These are phyloP conservation scores for Ogataea dorogensis DNA, from an alignment of 805 yeast genomes.

Conservation along the genomic window DNA sequence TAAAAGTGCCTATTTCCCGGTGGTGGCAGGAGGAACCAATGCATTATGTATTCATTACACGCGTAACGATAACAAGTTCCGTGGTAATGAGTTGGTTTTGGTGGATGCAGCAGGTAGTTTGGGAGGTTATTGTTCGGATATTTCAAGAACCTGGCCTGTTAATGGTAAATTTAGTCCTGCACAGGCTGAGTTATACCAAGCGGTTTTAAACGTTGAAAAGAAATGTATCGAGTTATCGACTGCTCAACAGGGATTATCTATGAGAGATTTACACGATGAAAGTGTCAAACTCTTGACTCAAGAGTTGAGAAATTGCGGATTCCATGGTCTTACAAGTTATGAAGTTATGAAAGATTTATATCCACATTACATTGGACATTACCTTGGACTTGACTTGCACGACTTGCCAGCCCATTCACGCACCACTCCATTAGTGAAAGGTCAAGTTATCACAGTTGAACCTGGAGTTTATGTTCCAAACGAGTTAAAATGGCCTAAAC, in stretches of 20 bases:
- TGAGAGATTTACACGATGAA: constrained; percentile 73
- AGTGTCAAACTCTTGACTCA: constrained; percentile 58
- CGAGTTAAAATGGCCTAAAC: constrained; percentile 67
- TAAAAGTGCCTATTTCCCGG: constrained; percentile 88
- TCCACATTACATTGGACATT: constrained; percentile 96
- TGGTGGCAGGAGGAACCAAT: constrained; percentile 90
- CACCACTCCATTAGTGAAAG: constrained; percentile 49
- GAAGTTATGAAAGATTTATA: constrained; percentile 60
- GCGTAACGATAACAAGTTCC: constrained; percentile 79
- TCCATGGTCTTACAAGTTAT: constrained; percentile 47
- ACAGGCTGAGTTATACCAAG: constrained; percentile 84
- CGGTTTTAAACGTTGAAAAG: constrained; percentile 80
- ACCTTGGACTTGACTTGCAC: constrained; percentile 89
- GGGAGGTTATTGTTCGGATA: constrained; percentile 95
- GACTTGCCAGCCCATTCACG: constrained; percentile 70
- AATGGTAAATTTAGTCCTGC: constrained; percentile 69
- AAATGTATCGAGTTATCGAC: constrained; percentile 71
- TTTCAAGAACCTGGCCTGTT: constrained; percentile 95
- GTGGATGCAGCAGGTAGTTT: constrained; percentile 93
- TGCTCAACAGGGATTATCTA: constrained; percentile 47
- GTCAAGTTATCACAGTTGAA: constrained; percentile 90
- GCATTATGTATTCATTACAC: constrained; percentile 93
- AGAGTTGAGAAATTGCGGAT: constrained; percentile 74
- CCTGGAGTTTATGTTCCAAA: constrained; percentile 93
- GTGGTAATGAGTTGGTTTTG: constrained; percentile 71